Base-by-base conservation (phyloP, 2,329 filamentous ascomycete species). In the Truncatella angustata region DNA sequence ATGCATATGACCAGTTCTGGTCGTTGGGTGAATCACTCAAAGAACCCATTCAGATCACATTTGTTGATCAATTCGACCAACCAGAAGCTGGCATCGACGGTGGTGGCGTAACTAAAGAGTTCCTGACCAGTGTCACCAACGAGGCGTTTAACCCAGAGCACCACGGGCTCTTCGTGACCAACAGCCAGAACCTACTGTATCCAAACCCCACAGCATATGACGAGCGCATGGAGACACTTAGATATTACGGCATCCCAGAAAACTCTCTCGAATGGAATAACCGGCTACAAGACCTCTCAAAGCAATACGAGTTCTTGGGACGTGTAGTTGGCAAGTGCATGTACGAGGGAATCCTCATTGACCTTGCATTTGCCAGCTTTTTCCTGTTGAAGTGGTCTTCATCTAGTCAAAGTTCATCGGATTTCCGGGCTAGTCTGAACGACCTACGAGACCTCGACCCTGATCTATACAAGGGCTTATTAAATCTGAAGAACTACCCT, bases 61-160 rank as follows among this genome's bases (percentile, higher is more conserved):
- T 99, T 67, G 86, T 97, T 39, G 94, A 99, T 66, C 82, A 91
- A 54, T 99, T 96, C 60, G 89, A 88, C 55, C 83, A 87, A 1
- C 79, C 84, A 6, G 94, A 99, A 71, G 93, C 93, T 11, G 94
- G 94, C 9, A 97, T 99, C 51, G 94, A 99, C 65, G 94, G 94
- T 0, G 94, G 94, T 7, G 94, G 94, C 56, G 94, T 99, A 7
- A 97, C 93, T 2, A 99, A 99, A 62, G 94, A 99, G 63, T 99
- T 99, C 56, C 77, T 99, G 11, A 96, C 87, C 1, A 94, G 89
- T 56, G 84, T 96, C 45, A 96, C 91, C 1, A 86, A 81, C 18
- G 89, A 97, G 67, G 91, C 91, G 0, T 96, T 97, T 64, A 55
- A 62, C 30, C 54, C 80, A 3, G 73, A 75, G 18, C 73, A 75